Percentiles rank a stretch among this genome's conserved stretches.
Evolutionary conservation across 1,139 yeast species (phyloP).

Genomic region (Taphrina wiesneri): DNA sequence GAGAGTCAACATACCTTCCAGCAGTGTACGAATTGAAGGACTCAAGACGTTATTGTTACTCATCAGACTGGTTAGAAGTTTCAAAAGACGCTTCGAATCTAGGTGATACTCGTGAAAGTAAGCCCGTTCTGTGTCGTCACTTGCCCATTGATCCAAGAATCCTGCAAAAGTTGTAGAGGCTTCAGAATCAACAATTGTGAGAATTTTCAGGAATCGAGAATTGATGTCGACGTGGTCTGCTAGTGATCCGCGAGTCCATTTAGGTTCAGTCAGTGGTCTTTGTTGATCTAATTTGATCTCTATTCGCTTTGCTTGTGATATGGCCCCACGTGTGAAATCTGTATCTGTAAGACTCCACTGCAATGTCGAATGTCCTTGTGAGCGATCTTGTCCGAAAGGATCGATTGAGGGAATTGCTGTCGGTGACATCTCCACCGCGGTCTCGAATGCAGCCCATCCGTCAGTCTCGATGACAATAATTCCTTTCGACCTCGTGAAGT

Average conservation of each 20-base stretch:
- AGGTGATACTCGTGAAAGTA: neutral
- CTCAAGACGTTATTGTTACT: conserved; percentile 7
- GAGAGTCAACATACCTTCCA: neutral
- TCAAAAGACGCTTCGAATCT: neutral
- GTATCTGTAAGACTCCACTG: conserved; percentile 36
- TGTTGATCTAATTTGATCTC: conserved; percentile 41
- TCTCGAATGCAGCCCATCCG: conserved; percentile 42
- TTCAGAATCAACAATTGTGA: conserved; percentile 22
- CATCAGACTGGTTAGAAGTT: conserved; percentile 15
- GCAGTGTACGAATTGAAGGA: neutral
- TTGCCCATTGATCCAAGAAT: conserved; percentile 27
- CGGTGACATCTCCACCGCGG: neutral
- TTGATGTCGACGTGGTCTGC: conserved; percentile 40
- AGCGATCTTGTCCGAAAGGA: conserved; percentile 15
- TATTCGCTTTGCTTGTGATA: conserved; percentile 38
- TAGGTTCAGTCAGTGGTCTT: conserved; percentile 42
- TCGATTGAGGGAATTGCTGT: neutral
- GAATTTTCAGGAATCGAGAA: conserved; percentile 40
- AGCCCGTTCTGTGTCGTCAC: neutral
- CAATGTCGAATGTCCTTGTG: neutral
- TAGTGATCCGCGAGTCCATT: conserved; percentile 42
- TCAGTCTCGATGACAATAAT: conserved; percentile 39
- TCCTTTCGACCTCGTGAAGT: conserved; percentile 40
- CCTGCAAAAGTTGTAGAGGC: conserved; percentile 14
- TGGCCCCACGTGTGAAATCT: conserved; percentile 41